Percentiles rank a stretch among this genome's conserved stretches.
Conservation (phyloP, 208 protist species). For the Kentomonas sorsogonicus region DNA sequence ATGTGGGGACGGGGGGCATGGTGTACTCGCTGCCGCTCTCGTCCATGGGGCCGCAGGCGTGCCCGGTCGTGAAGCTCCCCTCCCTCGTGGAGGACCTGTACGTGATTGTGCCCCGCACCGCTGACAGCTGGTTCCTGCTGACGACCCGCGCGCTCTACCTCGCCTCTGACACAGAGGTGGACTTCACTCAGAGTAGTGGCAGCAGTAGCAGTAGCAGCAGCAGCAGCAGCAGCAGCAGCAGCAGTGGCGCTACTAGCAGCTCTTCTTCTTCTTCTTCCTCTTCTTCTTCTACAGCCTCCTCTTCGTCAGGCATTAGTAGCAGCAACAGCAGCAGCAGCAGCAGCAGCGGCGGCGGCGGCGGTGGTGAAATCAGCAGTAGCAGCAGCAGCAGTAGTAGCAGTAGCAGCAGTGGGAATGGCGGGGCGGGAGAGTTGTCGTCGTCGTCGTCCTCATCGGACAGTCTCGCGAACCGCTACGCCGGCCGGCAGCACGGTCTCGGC, state of each 20-base stretch:
- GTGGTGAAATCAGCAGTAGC: neutral
- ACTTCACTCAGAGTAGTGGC: slow-evolving; percentile 2
- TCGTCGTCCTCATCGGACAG: slow-evolving; percentile 2
- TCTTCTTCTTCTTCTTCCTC: no score
- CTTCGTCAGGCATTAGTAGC: no score
- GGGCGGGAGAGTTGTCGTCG: neutral
- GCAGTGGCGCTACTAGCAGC: slow-evolving; percentile 1
- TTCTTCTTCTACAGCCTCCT: no score
- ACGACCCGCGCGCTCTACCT: slow-evolving; percentile 12
- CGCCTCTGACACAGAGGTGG: slow-evolving; percentile 13
- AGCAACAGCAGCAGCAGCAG: neutral
- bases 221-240: neutral
- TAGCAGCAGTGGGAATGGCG: neutral
- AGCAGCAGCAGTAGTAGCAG: slow-evolving; percentile 3
- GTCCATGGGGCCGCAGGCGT: no score
- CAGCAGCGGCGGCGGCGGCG: neutral
- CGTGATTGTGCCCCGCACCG: neutral
- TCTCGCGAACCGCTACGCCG: no score
- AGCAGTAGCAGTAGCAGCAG: slow-evolving; percentile 3
- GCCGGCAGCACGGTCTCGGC: slow-evolving; percentile 12
- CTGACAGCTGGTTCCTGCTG: slow-evolving; percentile 22
- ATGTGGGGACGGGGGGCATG: slow-evolving; percentile 8
- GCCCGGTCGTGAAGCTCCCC: neutral
- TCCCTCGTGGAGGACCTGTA: neutral
- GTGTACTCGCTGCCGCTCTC: no score